Evolutionary conservation across 176 grass and related monocot genomes (phyloP).

Genomic region (Musa itinerans): DNA sequence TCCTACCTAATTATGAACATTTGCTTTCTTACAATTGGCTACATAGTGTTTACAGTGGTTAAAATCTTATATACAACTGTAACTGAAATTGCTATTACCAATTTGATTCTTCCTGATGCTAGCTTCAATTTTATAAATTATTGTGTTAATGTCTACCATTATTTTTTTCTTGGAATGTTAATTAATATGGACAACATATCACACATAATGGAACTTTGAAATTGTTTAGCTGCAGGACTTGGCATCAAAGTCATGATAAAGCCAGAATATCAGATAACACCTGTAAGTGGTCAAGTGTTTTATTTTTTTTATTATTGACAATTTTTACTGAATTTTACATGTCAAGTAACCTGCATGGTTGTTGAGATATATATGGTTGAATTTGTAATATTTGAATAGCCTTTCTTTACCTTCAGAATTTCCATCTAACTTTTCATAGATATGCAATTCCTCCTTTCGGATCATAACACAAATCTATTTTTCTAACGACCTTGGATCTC

Average conservation of each 20-base stretch:
- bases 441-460: background rate
- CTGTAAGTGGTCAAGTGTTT: conserved; percentile 42
- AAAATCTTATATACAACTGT: too few relatives aligned
- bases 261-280: conserved; percentile 71
- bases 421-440: background rate
- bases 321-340: background rate
- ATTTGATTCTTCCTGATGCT: too few relatives aligned
- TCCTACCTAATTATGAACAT: too few relatives aligned
- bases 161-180: background rate
- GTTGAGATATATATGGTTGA: background rate
- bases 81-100: too few relatives aligned
- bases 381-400: too few relatives aligned
- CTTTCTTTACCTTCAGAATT: background rate
- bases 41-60: too few relatives aligned
- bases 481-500: too few relatives aligned
- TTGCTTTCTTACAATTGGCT: too few relatives aligned
- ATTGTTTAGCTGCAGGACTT: conserved; percentile 34
- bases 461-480: too few relatives aligned
- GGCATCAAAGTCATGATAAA: conserved; percentile 79
- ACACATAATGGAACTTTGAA: background rate
- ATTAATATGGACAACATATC: background rate
- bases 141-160: too few relatives aligned
- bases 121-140: too few relatives aligned
- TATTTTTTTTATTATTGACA: conserved; percentile 1
- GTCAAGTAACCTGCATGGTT: background rate